These are phyloP conservation scores for Phytopythium ostracodes DNA, from an alignment of 352 stramenopile genomes.

Conservation along the genomic window DNA sequence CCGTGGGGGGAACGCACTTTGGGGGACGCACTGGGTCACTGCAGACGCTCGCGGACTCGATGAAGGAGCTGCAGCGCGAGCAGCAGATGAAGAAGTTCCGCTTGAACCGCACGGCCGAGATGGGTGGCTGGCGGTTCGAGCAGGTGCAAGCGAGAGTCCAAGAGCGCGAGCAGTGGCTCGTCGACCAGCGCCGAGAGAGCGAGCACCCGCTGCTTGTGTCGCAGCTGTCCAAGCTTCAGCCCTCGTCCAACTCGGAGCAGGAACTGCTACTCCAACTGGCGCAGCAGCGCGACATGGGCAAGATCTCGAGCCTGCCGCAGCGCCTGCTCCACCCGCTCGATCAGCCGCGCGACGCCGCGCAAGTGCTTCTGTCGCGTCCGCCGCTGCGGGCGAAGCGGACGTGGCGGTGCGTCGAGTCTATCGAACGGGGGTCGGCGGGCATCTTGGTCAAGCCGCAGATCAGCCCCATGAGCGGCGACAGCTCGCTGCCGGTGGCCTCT, in stretches of 20 bases:
- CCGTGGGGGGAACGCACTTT: conserved; percentile 8
- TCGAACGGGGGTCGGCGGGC: conserved; percentile 60
- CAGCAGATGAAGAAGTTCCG: conserved; percentile 84
- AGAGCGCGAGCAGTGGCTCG: conserved; percentile 57
- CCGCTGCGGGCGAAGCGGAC: conserved; percentile 78
- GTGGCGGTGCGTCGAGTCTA: conserved; percentile 84
- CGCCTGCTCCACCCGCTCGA: conserved; percentile 61
- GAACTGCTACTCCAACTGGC: conserved; percentile 22
- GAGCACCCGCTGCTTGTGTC: conserved; percentile 53
- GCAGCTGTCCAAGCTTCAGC: conserved; percentile 30
- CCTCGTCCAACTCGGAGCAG: not conserved
- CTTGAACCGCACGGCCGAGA: conserved; percentile 57
- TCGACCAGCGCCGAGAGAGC: conserved; percentile 48
- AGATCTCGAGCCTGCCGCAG: conserved; percentile 54
- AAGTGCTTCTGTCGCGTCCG: conserved; percentile 58
- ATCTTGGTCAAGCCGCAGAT: conserved; percentile 91
- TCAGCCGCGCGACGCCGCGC: conserved; percentile 42
- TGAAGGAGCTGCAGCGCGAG: conserved; percentile 79
- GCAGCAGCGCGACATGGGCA: conserved; percentile 35
- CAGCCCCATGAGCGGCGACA: conserved; percentile 87
- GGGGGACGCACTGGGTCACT: conserved; percentile 19
- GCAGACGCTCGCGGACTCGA: conserved; percentile 52
- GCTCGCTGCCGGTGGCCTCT: conserved; percentile 65
- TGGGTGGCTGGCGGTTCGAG: conserved; percentile 75
- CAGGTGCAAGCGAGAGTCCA: conserved; percentile 44